phyloP scores from a whole-genome alignment of 305 asterid species.

The Euphrasia arctica region DNA sequence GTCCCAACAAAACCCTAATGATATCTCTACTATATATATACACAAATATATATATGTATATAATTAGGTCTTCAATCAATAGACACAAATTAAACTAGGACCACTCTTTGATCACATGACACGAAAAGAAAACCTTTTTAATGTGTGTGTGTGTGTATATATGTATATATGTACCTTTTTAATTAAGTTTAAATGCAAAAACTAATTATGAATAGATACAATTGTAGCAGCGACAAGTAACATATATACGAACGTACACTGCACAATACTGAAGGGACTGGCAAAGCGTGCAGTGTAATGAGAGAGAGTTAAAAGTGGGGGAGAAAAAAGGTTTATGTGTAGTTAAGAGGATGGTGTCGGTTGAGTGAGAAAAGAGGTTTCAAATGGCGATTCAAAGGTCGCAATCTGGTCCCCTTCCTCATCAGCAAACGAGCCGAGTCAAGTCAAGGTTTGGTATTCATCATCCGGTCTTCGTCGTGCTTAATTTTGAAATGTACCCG shows the following conservation, averaged over 20 bases:
- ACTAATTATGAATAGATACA: constrained; percentile 20
- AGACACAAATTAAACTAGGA: neutral
- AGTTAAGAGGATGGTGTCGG: constrained; percentile 27
- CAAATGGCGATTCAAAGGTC: constrained; percentile 20
- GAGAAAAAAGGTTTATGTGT: constrained; percentile 11
- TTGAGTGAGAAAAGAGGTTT: constrained; percentile 26
- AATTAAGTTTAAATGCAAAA: constrained; percentile 25
- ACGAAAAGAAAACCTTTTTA: neutral
- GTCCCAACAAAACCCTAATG: neutral
- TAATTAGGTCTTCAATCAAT: neutral
- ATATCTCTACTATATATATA: neutral
- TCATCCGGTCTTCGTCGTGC: too few relatives aligned
- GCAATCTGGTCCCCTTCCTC: neutral
- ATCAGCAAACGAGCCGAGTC: neutral
- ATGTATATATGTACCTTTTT: neutral
- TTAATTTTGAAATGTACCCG: too few relatives aligned
- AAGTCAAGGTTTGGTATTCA: neutral
- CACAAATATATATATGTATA: neutral
- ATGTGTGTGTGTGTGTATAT: constrained; percentile 4
- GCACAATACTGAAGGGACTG: neutral
- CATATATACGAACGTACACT: neutral
- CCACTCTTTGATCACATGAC: neutral
- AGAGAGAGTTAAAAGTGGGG: constrained; percentile 4
- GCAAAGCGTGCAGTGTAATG: constrained; percentile 3
- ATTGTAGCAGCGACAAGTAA: neutral